These are phyloP conservation scores for Pythium aquatile DNA, from an alignment of 352 stramenopile genomes.

Conservation along the genomic window DNA sequence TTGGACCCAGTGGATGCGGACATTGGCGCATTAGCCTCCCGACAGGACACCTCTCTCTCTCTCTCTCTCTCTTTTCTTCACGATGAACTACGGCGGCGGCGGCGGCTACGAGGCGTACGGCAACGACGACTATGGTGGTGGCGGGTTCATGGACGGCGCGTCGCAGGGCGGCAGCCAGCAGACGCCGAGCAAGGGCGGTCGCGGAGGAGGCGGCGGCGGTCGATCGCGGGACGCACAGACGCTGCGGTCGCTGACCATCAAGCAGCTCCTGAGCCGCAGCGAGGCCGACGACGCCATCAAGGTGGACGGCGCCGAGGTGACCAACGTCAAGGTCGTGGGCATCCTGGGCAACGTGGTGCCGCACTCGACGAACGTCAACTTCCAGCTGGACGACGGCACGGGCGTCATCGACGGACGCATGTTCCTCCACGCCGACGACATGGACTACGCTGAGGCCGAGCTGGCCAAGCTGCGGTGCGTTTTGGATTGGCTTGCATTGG, in stretches of 20 bases:
- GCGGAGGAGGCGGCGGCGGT: slow-evolving; percentile 33
- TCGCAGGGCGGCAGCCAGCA: slow-evolving; percentile 54
- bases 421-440: slow-evolving; percentile 87
- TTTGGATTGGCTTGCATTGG: background rate
- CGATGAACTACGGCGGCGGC: slow-evolving; percentile 58
- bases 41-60: too few species aligned
- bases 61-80: background rate
- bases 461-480: slow-evolving; percentile 51
- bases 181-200: slow-evolving; percentile 50
- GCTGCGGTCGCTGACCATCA: slow-evolving; percentile 90
- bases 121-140: slow-evolving; percentile 67
- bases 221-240: slow-evolving; percentile 72
- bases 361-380: slow-evolving; percentile 90
- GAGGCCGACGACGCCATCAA: slow-evolving; percentile 64
- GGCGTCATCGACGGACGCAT: slow-evolving; percentile 90
- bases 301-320: slow-evolving; percentile 89
- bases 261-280: slow-evolving; percentile 69
- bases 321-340: slow-evolving; percentile 89
- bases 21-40: background rate
- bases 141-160: slow-evolving; percentile 64
- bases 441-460: slow-evolving; percentile 65
- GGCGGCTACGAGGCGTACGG: slow-evolving; percentile 76
- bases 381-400: slow-evolving; percentile 94
- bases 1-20: background rate
- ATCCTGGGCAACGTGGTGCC: slow-evolving; percentile 76